Percentiles rank a stretch among this genome's conserved stretches.
These are phyloP conservation scores for Exophiala oligosperma DNA, from an alignment of 2,329 filamentous ascomycete species.

Conservation along the genomic window DNA sequence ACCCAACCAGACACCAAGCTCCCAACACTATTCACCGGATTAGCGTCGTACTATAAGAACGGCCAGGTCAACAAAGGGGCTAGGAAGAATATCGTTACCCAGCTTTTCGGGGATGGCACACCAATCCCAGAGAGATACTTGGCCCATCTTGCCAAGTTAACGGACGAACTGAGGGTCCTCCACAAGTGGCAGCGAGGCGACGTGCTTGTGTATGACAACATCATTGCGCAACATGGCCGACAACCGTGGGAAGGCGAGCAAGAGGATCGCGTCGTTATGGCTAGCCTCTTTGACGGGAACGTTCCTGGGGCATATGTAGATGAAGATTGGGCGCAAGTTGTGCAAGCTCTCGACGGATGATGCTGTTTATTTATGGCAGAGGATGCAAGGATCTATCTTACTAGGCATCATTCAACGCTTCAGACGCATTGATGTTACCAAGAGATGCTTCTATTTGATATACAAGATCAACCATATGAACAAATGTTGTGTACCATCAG, in stretches of 20 bases:
- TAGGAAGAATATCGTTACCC: slow-evolving; percentile 39
- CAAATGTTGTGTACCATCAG: too few species aligned
- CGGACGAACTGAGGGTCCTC: slow-evolving; percentile 51
- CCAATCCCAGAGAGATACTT: slow-evolving; percentile 50
- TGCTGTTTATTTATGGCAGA: too few species aligned
- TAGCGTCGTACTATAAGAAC: slow-evolving; percentile 49
- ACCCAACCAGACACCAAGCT: slow-evolving; percentile 48
- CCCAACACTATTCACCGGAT: slow-evolving; percentile 48
- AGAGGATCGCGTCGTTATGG: slow-evolving; percentile 47
- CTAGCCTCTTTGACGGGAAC: slow-evolving; percentile 50
- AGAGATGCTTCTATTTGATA: too few species aligned
- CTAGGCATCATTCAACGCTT: too few species aligned
- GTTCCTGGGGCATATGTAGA: slow-evolving; percentile 47
- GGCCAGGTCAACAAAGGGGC: slow-evolving; percentile 24
- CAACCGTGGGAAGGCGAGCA: slow-evolving; percentile 52
- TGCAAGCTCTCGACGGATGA: slow-evolving; percentile 42
- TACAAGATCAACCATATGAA: too few species aligned
- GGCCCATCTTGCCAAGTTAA: slow-evolving; percentile 44
- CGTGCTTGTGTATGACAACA: slow-evolving; percentile 52
- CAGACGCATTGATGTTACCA: too few species aligned
- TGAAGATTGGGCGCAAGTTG: slow-evolving; percentile 49
- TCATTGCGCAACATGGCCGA: slow-evolving; percentile 51
- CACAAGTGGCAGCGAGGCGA: slow-evolving; percentile 51
- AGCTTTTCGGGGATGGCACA: slow-evolving; percentile 49
- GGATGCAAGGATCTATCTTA: too few species aligned